Conservation (phyloP, 306 rosid species). For the apple (Malus domestica) region ASM211411v1 NC_041792.1:29701907-29702406, state of each 20-base stretch:
- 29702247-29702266: neutral
- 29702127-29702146: too few relatives aligned
- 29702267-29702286: constrained; percentile 8
- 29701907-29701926: neutral
- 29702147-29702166: neutral
- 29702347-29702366: neutral
- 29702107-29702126: neutral
- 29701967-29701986: too few relatives aligned
- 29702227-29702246: constrained; percentile 6
- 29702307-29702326: neutral
- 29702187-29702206: neutral
- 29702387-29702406: too few relatives aligned
- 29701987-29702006: fast-evolving
- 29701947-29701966: too few relatives aligned
- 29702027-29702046: too few relatives aligned
- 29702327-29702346: neutral
- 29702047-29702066: too few relatives aligned
- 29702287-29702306: neutral
- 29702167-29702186: neutral
- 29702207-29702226: neutral
- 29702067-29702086: too few relatives aligned
- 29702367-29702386: neutral
- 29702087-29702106: neutral
- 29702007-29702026: fast-evolving
- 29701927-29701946: too few relatives aligned